Base-by-base conservation (phyloP, 805 yeast genomes). In the Nakazawaea holstii region DNA sequence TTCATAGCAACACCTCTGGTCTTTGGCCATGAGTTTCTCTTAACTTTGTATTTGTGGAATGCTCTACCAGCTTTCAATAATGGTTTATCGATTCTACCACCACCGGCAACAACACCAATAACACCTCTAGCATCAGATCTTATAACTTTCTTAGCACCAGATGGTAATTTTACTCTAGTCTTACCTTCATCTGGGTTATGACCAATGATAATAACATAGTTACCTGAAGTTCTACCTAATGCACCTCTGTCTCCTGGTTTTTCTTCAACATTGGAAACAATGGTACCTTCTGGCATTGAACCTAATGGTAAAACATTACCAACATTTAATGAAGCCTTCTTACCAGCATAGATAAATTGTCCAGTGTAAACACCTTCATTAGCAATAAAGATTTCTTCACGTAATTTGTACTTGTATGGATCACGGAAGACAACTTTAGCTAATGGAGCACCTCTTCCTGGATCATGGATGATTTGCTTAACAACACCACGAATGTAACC, bases 1-100 rank as follows among this genome's bases (percentile, higher is more conserved):
- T 92, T 92, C 99, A 94, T 92, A 75, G 99, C 99, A 73, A 92
- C 98, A 92, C 98, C 99, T 83, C 98, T 90, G 71, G 98, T 94
- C 87, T 89, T 91, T 79, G 99, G 99, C 98, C 98, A 94, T 61
- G 96, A 89, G 96, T 94, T 90, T 82, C 98, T 85, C 95, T 92
- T 94, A 69, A 91, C 96, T 79, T 77, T 91, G 94, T 86, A 91
- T 83, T 92, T 92, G 91, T 92, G 97, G 96, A 84, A 92, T 62
- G 98, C 98, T 82, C 96, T 90, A 81, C 98, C 98, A 72, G 98
- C 98, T 88, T 92, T 92, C 73, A 92, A 86, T 80, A 92, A 80
- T 78, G 98, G 98, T 82, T 92, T 92, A 79, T 92, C 98, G 69
- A 89, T 89, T 86, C 98, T 92, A 76, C 98, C 98, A 83, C 98